A percentile compares a stretch with the other conserved stretches of the same genome.
These are phyloP conservation scores for Phytopythium kandeliae DNA, from an alignment of 352 stramenopile genomes.

Conservation along the genomic window DNA sequence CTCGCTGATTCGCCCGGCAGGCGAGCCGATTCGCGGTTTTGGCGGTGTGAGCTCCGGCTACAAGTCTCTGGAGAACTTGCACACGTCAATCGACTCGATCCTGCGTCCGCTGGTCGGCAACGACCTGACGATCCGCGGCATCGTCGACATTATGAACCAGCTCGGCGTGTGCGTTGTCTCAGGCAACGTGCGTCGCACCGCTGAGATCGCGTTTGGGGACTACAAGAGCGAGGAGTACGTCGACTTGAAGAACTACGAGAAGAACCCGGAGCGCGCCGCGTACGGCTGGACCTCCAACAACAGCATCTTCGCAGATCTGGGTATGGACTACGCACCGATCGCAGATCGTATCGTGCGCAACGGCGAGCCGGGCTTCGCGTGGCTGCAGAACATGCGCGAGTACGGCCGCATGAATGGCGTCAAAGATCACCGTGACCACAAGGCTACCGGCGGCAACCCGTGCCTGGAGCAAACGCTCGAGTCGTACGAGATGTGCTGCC, in stretches of 20 bases:
- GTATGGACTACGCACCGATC: constrained; percentile 91
- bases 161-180: constrained; percentile 88
- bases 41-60: constrained; percentile 87
- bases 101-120: constrained; percentile 48
- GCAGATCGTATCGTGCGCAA: constrained; percentile 82
- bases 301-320: constrained; percentile 88
- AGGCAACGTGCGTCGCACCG: constrained; percentile 90
- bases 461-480: constrained; percentile 90
- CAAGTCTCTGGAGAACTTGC: constrained; percentile 64
- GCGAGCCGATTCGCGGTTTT: constrained; percentile 87
- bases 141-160: constrained; percentile 94
- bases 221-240: constrained; percentile 84
- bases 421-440: constrained; percentile 72
- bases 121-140: constrained; percentile 58
- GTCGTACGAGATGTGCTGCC: constrained; percentile 94
- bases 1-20: constrained; percentile 70
- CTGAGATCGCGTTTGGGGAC: constrained; percentile 93
- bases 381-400: constrained; percentile 91
- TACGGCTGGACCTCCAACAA: constrained; percentile 95
- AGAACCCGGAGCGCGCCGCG: constrained; percentile 81
- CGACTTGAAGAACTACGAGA: constrained; percentile 89
- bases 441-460: constrained; percentile 87
- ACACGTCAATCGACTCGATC: constrained; percentile 49
- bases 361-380: constrained; percentile 92
- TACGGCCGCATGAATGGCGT: constrained; percentile 89